Evolutionary conservation across 352 stramenopile genomes (phyloP).

Genomic region (Phytophthora palmivora): DNA sequence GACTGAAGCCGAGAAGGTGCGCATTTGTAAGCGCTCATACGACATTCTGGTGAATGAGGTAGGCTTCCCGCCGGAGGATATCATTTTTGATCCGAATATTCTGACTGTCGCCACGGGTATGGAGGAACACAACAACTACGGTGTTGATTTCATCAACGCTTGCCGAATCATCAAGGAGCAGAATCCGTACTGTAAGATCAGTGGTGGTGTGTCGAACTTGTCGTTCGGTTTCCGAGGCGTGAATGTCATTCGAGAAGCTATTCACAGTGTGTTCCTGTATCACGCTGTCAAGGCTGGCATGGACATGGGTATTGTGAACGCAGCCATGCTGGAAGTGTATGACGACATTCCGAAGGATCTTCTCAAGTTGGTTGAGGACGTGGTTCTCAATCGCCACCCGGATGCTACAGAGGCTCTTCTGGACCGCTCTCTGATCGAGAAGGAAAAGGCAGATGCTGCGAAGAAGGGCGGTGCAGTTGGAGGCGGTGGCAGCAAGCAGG

Average conservation of each 20-base stretch:
- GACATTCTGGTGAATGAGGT: slow-evolving; percentile 96
- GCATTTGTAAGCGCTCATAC: slow-evolving; percentile 99
- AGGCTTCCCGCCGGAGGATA: slow-evolving; percentile 96
- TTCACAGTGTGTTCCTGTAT: slow-evolving; percentile 97
- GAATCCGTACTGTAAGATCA: slow-evolving; percentile 96
- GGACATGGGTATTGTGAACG: slow-evolving; percentile 99
- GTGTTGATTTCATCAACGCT: slow-evolving; percentile 98
- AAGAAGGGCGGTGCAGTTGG: slow-evolving; percentile 85
- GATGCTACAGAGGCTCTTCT: slow-evolving; percentile 94
- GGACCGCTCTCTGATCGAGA: slow-evolving; percentile 89
- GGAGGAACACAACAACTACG: slow-evolving; percentile 98
- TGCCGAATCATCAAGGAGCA: slow-evolving; percentile 95
- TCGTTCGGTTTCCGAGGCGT: slow-evolving; percentile 97
- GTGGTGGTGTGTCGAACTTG: slow-evolving; percentile 96
- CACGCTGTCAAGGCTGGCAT: slow-evolving; percentile 96
- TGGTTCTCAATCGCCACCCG: slow-evolving; percentile 92
- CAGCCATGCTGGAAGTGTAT: slow-evolving; percentile 87
- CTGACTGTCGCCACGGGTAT: slow-evolving; percentile 97
- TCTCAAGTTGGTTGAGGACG: slow-evolving; percentile 91
- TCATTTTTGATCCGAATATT: slow-evolving; percentile 99
- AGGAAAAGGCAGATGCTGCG: slow-evolving; percentile 75
- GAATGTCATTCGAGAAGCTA: slow-evolving; percentile 97
- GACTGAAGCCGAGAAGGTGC: slow-evolving; percentile 95
- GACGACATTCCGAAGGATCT: slow-evolving; percentile 89
- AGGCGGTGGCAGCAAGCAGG: slow-evolving; percentile 65